These are phyloP conservation scores for Paspalum notatum DNA, from an alignment of 176 grass and related monocot species.

Conservation along the genomic window DNA sequence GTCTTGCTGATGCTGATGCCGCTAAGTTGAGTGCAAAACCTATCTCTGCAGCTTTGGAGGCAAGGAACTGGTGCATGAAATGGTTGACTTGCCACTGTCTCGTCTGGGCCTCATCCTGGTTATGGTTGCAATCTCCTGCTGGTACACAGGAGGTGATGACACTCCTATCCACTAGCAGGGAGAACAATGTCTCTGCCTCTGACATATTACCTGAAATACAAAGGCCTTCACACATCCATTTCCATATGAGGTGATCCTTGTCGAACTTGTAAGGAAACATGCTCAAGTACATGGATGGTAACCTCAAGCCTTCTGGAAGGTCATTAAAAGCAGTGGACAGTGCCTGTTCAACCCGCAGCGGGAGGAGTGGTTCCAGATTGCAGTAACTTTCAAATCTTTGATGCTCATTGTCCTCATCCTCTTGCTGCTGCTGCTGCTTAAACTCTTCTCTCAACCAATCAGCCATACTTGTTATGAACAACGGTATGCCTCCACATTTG, in stretches of 20 bases:
- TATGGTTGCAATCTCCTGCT: neutral
- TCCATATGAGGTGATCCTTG: neutral
- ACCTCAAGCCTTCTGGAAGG: neutral
- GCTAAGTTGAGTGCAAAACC: neutral
- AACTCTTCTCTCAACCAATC: neutral
- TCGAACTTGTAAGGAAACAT: neutral
- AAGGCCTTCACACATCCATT: neutral
- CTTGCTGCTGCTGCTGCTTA: no score
- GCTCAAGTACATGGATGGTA: neutral
- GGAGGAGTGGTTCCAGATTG: neutral
- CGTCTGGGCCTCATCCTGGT: neutral
- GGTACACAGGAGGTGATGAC: neutral
- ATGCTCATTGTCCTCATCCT: neutral
- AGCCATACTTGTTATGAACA: slow-evolving; percentile 16
- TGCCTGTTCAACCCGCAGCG: neutral
- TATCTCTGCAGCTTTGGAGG: neutral
- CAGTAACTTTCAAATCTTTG: neutral
- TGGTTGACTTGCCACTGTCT: neutral
- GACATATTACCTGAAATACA: no score
- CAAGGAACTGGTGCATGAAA: neutral
- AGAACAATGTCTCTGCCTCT: neutral
- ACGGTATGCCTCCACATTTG: slow-evolving; percentile 30
- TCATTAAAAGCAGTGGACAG: neutral
- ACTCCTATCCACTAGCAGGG: neutral
- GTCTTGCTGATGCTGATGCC: neutral